Evolutionary conservation across 768 basidiomycete genomes (phyloP).

Genomic region (Lentinula sp.): DNA sequence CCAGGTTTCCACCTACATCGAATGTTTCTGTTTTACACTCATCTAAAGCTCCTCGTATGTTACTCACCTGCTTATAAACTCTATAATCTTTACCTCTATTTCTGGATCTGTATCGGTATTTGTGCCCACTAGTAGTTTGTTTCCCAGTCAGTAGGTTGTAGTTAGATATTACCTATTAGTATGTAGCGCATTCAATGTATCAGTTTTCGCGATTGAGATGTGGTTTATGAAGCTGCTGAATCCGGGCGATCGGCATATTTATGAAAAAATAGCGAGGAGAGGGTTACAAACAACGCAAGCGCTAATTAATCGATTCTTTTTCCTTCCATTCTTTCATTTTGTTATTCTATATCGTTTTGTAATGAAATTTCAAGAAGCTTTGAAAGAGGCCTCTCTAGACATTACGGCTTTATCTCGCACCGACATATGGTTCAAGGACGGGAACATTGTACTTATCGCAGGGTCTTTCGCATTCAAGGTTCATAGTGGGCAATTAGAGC

Average conservation of each 20-base stretch:
- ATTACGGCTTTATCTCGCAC: neutral
- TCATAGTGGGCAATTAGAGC: constrained; percentile 50
- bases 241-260: too few species aligned
- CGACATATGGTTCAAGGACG: constrained; percentile 5
- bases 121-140: neutral
- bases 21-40: neutral
- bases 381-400: neutral
- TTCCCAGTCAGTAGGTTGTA: neutral
- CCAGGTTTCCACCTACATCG: neutral
- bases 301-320: neutral
- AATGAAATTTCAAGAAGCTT: neutral
- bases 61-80: neutral
- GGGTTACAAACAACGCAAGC: too few species aligned
- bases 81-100: too few species aligned
- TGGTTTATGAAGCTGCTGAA: too few species aligned
- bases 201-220: neutral
- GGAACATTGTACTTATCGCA: constrained; percentile 6
- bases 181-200: neutral
- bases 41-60: neutral
- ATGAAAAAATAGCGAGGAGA: too few species aligned
- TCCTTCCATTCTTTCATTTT: neutral
- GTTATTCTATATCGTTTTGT: neutral
- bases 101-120: neutral
- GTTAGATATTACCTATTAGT: neutral
- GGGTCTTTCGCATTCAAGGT: constrained; percentile 1